A percentile compares a stretch with the other conserved stretches of the same genome.
phyloP scores from a whole-genome alignment of 495 filamentous ascomycete species.

The Melanomma pulvis-pyrius region DNA sequence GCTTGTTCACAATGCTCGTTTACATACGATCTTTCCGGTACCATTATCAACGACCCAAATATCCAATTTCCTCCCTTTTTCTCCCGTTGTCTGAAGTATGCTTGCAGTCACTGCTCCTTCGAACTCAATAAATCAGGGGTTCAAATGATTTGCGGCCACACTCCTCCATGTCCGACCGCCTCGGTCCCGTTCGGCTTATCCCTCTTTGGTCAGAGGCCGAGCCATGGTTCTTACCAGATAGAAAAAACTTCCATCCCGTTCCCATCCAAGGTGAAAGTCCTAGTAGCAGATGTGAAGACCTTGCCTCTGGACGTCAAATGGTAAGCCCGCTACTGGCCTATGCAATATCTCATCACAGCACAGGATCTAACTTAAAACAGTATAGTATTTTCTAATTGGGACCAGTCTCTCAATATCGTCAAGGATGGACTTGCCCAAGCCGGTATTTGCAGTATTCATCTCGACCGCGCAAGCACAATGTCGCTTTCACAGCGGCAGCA shows the following conservation, averaged over 20 bases:
- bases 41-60: neutral
- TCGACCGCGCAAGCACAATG: constrained; percentile 54
- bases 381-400: constrained; percentile 54
- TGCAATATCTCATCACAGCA: neutral
- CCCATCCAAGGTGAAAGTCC: constrained; percentile 15
- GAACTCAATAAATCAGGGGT: neutral
- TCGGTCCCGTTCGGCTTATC: constrained; percentile 6
- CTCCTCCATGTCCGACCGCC: constrained; percentile 5
- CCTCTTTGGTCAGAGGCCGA: neutral
- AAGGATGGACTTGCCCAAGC: constrained; percentile 44
- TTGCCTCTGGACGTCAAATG: constrained; percentile 12
- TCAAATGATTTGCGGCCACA: constrained; percentile 9
- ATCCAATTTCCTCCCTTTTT: constrained; percentile 2
- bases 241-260: neutral
- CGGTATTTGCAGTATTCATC: constrained; percentile 41
- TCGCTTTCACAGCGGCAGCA: constrained; percentile 22
- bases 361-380: neutral
- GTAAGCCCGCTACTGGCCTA: neutral
- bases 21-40: neutral
- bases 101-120: constrained; percentile 7
- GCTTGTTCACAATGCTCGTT: constrained; percentile 12
- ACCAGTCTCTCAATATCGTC: constrained; percentile 50
- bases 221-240: neutral
- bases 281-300: constrained; percentile 10
- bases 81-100: constrained; percentile 14